These are phyloP conservation scores for Rhynchosporium secalis DNA, from an alignment of 2,329 filamentous ascomycete genomes.

Conservation along the genomic window DNA sequence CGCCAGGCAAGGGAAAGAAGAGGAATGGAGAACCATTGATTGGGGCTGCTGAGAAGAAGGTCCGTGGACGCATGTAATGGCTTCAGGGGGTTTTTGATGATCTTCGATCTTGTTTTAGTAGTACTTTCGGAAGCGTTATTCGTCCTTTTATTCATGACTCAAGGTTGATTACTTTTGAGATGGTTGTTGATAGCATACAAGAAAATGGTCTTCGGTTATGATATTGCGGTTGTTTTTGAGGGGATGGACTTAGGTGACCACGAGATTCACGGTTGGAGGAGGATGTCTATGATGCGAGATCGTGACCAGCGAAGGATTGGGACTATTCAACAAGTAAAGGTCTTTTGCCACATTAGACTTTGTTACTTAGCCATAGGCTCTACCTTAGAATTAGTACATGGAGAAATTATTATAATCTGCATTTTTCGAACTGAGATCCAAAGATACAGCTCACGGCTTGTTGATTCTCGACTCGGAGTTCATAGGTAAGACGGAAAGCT, in stretches of 20 bases:
- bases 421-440: not conserved
- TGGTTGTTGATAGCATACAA: conserved; percentile 1
- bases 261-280: not conserved
- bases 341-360: conserved; percentile 8
- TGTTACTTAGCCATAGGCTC: conserved; percentile 5
- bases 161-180: conserved; percentile 13
- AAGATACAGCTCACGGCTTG: not conserved
- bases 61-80: conserved; percentile 15
- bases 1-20: conserved; percentile 41
- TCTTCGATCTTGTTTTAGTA: conserved; percentile 19
- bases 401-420: conserved; percentile 6
- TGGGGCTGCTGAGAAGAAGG: conserved; percentile 43
- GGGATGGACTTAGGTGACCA: not conserved
- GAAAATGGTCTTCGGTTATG: not conserved
- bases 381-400: not conserved
- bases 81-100: conserved; percentile 6
- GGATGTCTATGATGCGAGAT: not conserved
- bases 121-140: conserved; percentile 18
- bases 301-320: not conserved
- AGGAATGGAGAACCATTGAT: conserved; percentile 44
- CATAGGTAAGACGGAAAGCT: not conserved
- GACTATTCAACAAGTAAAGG: conserved; percentile 9
- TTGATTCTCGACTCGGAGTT: not conserved
- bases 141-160: conserved; percentile 8
- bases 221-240: conserved; percentile 5